Evolutionary conservation across 1,139 yeast species (phyloP), one percentile per base, ranked within the genome.

Genomic region (Geotrichum candidum): DNA sequence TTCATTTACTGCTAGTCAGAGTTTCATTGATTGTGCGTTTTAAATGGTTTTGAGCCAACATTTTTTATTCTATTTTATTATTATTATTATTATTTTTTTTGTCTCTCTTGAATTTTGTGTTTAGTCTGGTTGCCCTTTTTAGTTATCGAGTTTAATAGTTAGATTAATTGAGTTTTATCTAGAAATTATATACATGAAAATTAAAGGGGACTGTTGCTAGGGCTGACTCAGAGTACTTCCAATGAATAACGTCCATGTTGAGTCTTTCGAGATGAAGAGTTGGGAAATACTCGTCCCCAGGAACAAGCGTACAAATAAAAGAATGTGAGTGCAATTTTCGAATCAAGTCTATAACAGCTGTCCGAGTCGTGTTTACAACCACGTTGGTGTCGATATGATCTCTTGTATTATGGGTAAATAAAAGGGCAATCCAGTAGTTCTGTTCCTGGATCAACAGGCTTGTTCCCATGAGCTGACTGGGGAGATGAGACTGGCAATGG

Each of bases 201-300:
- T 57, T 56, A 38, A 35, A 61, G 51, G 64, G 64, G 23, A 61
- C 25, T 10, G 56, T 7, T 51, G 45, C 22, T 15, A 61, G 27
- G n/a, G 56, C 53, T 13, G 25, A 18, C 53, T 46, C 59, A 11
- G 58, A 50, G 13, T 56, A 54, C 3, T 46, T 7, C 54, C 53
- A 48, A 31, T 56, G 56, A 9, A 60, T 46, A 2, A 25, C 9
- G 48, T 41, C 48, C 5, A 9, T 83, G 69, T 90, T 89, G 67
- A 90, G 88, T 72, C 82, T 81, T 35, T 96, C 96, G 86, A 90
- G 84, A 66, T 79, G 80, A 4, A 87, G 62, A 2, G 58, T 45
- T 0, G 64, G 64, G 10, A 60, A 35, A 45, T 62, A 62, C 23
- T 59, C 62, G 46, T 62, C 62, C 6, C 64, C 64, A 22, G 64